Conservation (phyloP, 1,284 basidiomycete species). For the Coniferiporia sulphurascens region DNA sequence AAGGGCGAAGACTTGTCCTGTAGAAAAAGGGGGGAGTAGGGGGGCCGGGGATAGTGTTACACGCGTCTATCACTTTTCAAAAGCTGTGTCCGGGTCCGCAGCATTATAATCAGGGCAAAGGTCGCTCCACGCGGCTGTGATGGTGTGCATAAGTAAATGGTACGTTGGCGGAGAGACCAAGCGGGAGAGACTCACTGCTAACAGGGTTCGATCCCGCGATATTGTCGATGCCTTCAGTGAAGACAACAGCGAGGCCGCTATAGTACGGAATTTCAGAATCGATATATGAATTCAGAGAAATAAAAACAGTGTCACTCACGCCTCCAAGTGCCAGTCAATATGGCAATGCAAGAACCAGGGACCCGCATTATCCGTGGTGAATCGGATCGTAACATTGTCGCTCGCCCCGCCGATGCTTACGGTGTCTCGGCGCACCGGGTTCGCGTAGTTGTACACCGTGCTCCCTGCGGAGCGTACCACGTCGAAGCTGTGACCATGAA, state of each 20-base stretch:
- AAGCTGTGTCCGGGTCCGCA: constrained; percentile 11
- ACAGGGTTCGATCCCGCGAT: constrained; percentile 23
- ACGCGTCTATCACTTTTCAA: neutral
- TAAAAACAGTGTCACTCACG: constrained; percentile 33
- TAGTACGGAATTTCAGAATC: constrained; percentile 27
- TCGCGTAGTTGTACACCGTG: constrained; percentile 32
- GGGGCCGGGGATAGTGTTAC: too few species aligned
- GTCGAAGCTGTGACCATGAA: constrained; percentile 35
- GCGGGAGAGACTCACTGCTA: constrained; percentile 18
- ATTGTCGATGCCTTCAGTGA: constrained; percentile 33
- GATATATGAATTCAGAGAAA: constrained; percentile 23
- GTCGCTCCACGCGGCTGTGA: constrained; percentile 11
- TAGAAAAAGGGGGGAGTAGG: too few species aligned
- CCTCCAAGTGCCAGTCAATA: constrained; percentile 41
- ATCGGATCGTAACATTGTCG: constrained; percentile 31
- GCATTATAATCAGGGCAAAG: constrained; percentile 12
- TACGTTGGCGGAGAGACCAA: neutral
- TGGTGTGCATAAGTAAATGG: neutral
- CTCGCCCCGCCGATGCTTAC: constrained; percentile 25
- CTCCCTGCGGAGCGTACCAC: constrained; percentile 30
- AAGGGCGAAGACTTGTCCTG: too few species aligned
- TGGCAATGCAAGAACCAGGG: constrained; percentile 48
- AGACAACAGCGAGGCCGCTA: constrained; percentile 39
- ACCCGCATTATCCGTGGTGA: constrained; percentile 41
- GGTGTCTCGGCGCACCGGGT: constrained; percentile 35